These are phyloP conservation scores for Heterobasidion parviporum DNA, from an alignment of 1,284 basidiomycete species.

Conservation along the genomic window DNA sequence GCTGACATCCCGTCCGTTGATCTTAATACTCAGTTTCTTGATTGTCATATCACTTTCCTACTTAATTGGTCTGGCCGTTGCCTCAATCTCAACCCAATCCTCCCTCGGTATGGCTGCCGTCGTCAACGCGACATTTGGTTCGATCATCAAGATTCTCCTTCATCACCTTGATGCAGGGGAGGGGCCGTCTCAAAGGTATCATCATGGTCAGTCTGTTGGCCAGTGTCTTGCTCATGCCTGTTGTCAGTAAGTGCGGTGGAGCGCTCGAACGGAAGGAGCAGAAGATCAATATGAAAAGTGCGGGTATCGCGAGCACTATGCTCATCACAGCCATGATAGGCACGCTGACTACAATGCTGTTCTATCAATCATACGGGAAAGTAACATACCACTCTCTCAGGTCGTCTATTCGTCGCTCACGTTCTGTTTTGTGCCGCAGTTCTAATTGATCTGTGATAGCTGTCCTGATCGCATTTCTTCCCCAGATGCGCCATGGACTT, in stretches of 20 bases:
- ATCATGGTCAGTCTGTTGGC: conserved; percentile 94
- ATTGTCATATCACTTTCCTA: conserved; percentile 97
- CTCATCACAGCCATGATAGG: conserved; percentile 99
- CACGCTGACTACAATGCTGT: conserved; percentile 90
- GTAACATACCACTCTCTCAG: conserved; percentile 41
- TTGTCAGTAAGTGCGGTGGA: conserved; percentile 93
- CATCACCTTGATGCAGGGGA: conserved; percentile 84
- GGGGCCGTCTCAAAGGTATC: conserved; percentile 91
- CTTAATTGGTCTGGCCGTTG: conserved; percentile 99
- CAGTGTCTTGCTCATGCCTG: conserved; percentile 96
- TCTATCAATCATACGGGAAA: conserved; percentile 98
- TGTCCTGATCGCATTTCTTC: conserved; percentile 52
- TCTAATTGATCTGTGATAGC: conserved; percentile 88
- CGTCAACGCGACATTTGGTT: conserved; percentile 99
- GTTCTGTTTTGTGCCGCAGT: conserved; percentile 36
- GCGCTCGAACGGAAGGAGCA: conserved; percentile 92
- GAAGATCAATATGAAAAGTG: conserved; percentile 96
- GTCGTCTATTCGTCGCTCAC: neutral
- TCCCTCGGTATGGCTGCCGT: conserved; percentile 99
- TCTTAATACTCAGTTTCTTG: conserved; percentile 82
- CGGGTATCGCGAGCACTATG: conserved; percentile 98
- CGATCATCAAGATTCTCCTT: conserved; percentile 94
- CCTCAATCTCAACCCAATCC: conserved; percentile 95
- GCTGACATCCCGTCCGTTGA: conserved; percentile 69
- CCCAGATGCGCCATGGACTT: conserved; percentile 65